Evolutionary conservation across 1,139 yeast species (phyloP).

Genomic region (Tardiomyces blankii): DNA sequence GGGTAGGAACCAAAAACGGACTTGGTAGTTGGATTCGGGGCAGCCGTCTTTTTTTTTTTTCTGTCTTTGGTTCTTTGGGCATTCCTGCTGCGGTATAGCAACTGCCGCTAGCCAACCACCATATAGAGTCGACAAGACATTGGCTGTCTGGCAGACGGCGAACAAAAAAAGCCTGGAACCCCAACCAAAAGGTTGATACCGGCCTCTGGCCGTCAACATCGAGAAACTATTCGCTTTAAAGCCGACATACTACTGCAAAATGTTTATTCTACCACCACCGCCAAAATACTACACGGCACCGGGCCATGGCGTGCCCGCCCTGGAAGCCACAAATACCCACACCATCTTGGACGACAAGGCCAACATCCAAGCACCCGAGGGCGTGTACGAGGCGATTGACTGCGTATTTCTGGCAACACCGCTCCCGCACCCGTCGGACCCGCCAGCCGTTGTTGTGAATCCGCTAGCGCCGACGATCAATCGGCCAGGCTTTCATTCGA

Average conservation of each 20-base stretch:
- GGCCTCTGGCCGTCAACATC: no score
- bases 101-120: no score
- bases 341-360: constrained; percentile 9
- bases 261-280: constrained; percentile 21
- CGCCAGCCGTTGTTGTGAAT: constrained; percentile 24
- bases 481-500: constrained; percentile 18
- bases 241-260: constrained; percentile 5
- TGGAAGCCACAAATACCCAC: constrained; percentile 19
- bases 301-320: constrained; percentile 13
- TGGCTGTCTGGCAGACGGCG: no score
- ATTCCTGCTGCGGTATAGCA: no score
- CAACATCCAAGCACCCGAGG: constrained; percentile 21
- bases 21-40: no score
- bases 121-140: no score
- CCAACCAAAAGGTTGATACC: no score
- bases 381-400: constrained; percentile 21
- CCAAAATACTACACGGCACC: constrained; percentile 8
- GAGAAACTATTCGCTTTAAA: no score
- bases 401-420: constrained; percentile 25
- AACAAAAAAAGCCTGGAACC: no score
- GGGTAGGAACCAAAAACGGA: no score
- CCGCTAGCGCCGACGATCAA: constrained; percentile 26
- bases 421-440: constrained; percentile 27
- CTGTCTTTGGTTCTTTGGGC: no score
- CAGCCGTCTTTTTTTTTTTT: no score